Conservation (phyloP, 1,284 basidiomycete species). For the Ustilago crameri region DNA sequence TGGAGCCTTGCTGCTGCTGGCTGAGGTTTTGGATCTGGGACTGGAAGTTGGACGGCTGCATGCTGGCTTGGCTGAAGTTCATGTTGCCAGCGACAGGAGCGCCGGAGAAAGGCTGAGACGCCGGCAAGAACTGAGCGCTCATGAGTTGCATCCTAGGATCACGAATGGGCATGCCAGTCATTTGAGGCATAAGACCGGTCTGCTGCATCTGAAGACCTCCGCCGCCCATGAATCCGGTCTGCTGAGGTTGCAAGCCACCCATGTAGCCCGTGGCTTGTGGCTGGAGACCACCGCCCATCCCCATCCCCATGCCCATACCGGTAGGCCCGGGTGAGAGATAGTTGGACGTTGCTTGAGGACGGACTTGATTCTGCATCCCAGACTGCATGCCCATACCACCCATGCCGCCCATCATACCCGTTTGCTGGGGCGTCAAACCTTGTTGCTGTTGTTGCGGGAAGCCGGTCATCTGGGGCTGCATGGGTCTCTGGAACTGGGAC, state of each 20-base stretch:
- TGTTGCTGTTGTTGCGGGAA: conserved; percentile 45
- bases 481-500: conserved; percentile 54
- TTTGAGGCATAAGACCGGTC: conserved; percentile 65
- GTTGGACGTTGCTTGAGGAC: conserved; percentile 32
- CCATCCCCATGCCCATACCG: conserved; percentile 49
- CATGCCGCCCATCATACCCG: conserved; percentile 44
- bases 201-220: conserved; percentile 58
- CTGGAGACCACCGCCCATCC: conserved; percentile 19
- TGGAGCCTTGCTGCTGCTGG: conserved; percentile 77
- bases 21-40: conserved; percentile 60
- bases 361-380: conserved; percentile 3
- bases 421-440: conserved; percentile 37
- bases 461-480: conserved; percentile 43
- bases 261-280: conserved; percentile 14
- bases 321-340: conserved; percentile 48
- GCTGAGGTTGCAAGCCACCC: conserved; percentile 55
- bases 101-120: conserved; percentile 64
- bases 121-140: conserved; percentile 67
- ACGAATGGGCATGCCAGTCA: conserved; percentile 65
- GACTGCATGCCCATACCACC: conserved; percentile 35
- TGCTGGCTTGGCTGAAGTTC: conserved; percentile 64
- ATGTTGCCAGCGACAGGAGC: conserved; percentile 62
- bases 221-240: conserved; percentile 51
- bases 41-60: conserved; percentile 67
- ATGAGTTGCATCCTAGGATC: conserved; percentile 67